Conservation (phyloP, 306 rosid species). For the Sechiopsis laciniata region DNA sequence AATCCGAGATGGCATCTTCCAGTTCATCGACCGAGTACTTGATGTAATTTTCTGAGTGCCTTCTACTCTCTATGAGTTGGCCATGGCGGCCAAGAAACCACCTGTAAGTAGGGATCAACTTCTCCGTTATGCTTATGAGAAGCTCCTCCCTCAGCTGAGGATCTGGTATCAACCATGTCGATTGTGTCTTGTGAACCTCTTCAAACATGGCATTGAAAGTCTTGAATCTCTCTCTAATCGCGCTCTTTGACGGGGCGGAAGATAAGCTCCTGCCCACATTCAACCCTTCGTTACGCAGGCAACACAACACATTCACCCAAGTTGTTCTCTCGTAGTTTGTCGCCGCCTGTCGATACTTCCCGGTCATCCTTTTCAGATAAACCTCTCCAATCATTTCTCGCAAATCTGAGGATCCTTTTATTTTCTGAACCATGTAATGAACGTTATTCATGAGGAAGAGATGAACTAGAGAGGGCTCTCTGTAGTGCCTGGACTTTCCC, state of each 20-base stretch:
- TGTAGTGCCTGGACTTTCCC: conserved; percentile 86
- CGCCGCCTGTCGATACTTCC: conserved; percentile 82
- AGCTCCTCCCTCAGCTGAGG: conserved; percentile 95
- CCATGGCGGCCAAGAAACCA: conserved; percentile 89
- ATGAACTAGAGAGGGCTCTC: conserved; percentile 64
- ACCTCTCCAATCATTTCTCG: conserved; percentile 89
- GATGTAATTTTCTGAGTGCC: conserved; percentile 92
- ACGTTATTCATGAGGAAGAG: conserved; percentile 94
- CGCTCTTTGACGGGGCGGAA: conserved; percentile 86
- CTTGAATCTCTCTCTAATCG: conserved; percentile 91
- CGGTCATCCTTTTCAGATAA: conserved; percentile 70
- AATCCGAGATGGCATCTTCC: conserved; percentile 72
- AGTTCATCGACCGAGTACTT: conserved; percentile 87
- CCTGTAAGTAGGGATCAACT: conserved; percentile 85
- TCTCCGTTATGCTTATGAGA: conserved; percentile 71
- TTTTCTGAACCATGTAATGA: conserved; percentile 93
- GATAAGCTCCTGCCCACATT: conserved; percentile 84
- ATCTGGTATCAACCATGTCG: conserved; percentile 87
- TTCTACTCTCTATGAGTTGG: conserved; percentile 84
- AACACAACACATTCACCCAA: conserved; percentile 82
- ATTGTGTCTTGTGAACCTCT: conserved; percentile 89
- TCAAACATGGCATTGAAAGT: conserved; percentile 91
- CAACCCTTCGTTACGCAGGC: conserved; percentile 85
- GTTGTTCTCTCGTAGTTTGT: conserved; percentile 92
- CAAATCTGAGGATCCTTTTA: conserved; percentile 76